phyloP scores from a whole-genome alignment of 495 filamentous ascomycete species.

The Annulohypoxylon nitens region DNA sequence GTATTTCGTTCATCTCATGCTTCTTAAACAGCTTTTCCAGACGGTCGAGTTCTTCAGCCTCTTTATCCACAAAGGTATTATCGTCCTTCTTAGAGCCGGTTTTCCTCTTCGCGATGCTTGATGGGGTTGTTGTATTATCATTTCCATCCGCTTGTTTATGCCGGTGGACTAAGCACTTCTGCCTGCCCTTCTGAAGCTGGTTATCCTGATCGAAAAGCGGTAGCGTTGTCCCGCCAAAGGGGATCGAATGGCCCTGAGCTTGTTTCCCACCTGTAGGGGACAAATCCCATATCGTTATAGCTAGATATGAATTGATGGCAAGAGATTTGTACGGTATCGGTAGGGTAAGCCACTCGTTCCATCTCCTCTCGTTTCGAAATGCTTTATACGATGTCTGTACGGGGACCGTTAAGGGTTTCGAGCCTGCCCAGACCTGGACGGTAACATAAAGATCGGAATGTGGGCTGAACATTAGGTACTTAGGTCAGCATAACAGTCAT shows the following conservation, averaged over 20 bases:
- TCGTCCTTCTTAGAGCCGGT: conserved; percentile 63
- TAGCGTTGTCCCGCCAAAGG: conserved; percentile 95
- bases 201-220: conserved; percentile 91
- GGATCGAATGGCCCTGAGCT: conserved; percentile 78
- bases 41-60: conserved; percentile 81
- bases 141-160: conserved; percentile 88
- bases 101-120: conserved; percentile 63
- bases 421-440: conserved; percentile 93
- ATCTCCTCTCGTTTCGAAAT: conserved; percentile 83
- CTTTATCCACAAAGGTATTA: conserved; percentile 63
- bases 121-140: conserved; percentile 82
- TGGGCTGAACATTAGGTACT: conserved; percentile 55
- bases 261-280: conserved; percentile 78
- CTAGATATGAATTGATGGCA: conserved; percentile 82
- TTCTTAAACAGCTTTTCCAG: conserved; percentile 93
- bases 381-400: conserved; percentile 92
- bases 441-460: conserved; percentile 93
- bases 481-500: conserved; percentile 28
- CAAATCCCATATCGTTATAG: conserved; percentile 95
- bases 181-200: conserved; percentile 86
- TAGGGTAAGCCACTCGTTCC: conserved; percentile 96
- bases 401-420: conserved; percentile 91
- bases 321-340: conserved; percentile 85
- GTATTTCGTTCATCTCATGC: conserved; percentile 97
- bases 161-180: conserved; percentile 89